Evolutionary conservation across 129 eudicot genomes (phyloP).

Genomic region (Pseudognaphalium luteoalbum): DNA sequence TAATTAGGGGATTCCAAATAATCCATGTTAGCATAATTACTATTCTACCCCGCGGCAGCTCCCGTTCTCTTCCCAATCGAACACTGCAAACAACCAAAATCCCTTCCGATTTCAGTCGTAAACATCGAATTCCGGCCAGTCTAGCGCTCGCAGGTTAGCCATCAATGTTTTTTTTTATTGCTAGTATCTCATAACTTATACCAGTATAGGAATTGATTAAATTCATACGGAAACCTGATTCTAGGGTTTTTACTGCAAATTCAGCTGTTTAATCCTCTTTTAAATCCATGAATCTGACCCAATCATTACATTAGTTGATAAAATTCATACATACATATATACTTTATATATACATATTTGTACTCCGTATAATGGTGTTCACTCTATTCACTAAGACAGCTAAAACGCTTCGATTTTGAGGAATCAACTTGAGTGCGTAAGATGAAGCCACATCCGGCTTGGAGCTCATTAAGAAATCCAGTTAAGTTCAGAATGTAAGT

Average conservation of each 20-base stretch:
- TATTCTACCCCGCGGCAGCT: not conserved
- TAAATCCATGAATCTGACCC: too few relatives aligned
- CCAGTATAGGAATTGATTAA: not conserved
- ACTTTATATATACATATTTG: not conserved
- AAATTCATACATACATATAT: not conserved
- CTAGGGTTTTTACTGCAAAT: not conserved
- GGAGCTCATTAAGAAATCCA: constrained; percentile 52
- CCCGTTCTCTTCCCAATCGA: not conserved
- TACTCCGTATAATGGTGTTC: not conserved
- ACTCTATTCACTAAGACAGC: not conserved
- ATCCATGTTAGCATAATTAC: too few relatives aligned
- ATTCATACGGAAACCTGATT: not conserved
- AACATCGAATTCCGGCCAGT: constrained; percentile 4
- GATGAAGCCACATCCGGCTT: constrained; percentile 65
- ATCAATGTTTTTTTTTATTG: not conserved
- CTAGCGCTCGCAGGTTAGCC: constrained; percentile 4
- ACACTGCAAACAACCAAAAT: not conserved
- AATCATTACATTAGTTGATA: not conserved
- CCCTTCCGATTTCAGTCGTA: not conserved
- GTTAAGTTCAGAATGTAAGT: constrained; percentile 89
- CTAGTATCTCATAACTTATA: not conserved
- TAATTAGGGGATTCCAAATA: too few relatives aligned
- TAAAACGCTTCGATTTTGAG: not conserved
- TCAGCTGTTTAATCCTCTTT: too few relatives aligned
- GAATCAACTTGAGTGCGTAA: constrained; percentile 3